Evolutionary conservation across 2,329 filamentous ascomycete genomes (phyloP), one percentile per base, ranked within the genome.

Genomic region (Sordariomycetes sp.): DNA sequence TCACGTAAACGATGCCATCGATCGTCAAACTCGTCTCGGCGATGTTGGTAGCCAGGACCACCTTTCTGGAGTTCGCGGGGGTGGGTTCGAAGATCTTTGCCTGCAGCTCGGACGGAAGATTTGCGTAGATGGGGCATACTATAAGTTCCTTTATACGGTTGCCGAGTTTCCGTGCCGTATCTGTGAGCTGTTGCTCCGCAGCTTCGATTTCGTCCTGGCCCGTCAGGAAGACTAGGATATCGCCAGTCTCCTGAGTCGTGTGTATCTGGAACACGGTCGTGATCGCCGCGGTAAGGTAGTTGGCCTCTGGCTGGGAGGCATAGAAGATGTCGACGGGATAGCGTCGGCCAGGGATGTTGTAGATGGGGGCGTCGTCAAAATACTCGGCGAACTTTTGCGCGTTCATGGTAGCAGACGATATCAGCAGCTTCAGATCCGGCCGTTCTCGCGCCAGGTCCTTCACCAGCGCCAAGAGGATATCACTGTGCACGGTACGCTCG

Each of bases 251-350:
- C 67, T 95, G 90, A 0, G 86, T 89, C 0, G 92, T 87, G 66
- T 99, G 94, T 48, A 97, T 96, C 68, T 97, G 93, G 65, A 97
- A 96, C 5, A 95, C 85, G 0, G 93, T 97, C 0, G 90, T 96
- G 61, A 97, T 90, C 28, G 90, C 90, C 0, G 94, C 93, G 0
- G 88, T 87, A 1, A 99, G 77, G 65, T 97, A 97, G 66, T 97
- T 97, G 24, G 92, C 91, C 71, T 97, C 94, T 0, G 94, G 94
- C 10, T 91, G 86, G 1, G 87, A 86, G 0, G 90, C 94, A 69
- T 96, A 96, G 71, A 94, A 90, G 58, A 96, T 90, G 62, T 96
- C 90, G 18, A 97, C 92, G 0, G 90, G 89, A 69, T 90, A 96
- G 55, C 88, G 83, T 62, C 92, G 83, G 28, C 94, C 94, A 1